These are phyloP conservation scores for Skeletonema grethae DNA, from an alignment of 108 stramenopile genomes.

Conservation along the genomic window DNA sequence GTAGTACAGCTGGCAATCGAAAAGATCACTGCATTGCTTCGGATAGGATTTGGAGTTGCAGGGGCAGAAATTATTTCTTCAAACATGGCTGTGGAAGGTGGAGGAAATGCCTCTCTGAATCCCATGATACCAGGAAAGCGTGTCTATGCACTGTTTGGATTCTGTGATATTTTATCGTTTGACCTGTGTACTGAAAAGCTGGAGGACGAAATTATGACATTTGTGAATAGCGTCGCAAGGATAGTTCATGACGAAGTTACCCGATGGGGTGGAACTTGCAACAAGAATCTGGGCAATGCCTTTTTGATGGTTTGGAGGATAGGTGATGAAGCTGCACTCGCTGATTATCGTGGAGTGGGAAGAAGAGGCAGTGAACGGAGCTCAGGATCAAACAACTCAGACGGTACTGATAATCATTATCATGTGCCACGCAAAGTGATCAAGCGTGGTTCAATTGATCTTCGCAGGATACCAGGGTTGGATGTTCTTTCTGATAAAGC, in stretches of 20 bases:
- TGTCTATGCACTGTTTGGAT: constrained; percentile 93
- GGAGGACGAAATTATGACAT: constrained; percentile 92
- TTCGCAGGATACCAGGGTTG: constrained; percentile 64
- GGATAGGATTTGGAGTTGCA: constrained; percentile 68
- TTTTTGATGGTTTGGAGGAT: constrained; percentile 97
- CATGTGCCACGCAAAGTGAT: background rate
- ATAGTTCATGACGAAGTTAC: constrained; percentile 90
- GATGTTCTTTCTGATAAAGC: constrained; percentile 79
- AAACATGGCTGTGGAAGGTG: constrained; percentile 82
- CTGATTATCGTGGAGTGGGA: constrained; percentile 19
- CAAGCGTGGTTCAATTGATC: constrained; percentile 31
- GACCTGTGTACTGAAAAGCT: constrained; percentile 70
- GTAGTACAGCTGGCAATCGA: constrained; percentile 48
- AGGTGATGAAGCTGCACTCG: constrained; percentile 57
- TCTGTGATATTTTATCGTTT: constrained; percentile 91
- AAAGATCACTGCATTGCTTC: constrained; percentile 51
- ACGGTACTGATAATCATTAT: background rate
- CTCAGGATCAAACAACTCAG: constrained; percentile 3
- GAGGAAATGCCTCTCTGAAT: constrained; percentile 77
- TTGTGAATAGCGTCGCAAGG: constrained; percentile 92
- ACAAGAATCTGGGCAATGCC: constrained; percentile 94
- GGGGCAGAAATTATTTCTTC: constrained; percentile 96
- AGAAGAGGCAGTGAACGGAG: constrained; percentile 19
- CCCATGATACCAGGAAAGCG: constrained; percentile 94
- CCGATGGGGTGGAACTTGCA: constrained; percentile 92